Conservation (phyloP, 139 green algal genomes). For the Closterium sp. region DNA sequence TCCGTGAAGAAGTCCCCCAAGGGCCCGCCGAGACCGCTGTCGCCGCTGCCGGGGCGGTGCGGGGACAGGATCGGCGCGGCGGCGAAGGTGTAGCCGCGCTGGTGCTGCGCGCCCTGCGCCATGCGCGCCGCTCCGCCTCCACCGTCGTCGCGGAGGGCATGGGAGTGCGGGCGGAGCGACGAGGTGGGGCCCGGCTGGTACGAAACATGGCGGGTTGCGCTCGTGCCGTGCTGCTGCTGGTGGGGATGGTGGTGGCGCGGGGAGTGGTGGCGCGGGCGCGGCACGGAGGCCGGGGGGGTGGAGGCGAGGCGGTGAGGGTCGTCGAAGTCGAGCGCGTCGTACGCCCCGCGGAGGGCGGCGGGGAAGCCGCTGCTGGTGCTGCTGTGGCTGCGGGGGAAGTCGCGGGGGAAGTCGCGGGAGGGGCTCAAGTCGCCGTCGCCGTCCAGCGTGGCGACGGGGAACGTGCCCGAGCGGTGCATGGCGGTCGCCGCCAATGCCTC, state of each 20-base stretch:
- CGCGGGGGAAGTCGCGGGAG: neutral
- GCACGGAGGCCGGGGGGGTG: neutral
- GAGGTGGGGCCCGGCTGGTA: neutral
- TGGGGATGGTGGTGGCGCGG: neutral
- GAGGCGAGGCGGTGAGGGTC: neutral
- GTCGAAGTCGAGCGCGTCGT: neutral
- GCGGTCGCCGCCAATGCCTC: neutral
- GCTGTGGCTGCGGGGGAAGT: neutral
- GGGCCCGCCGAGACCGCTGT: neutral
- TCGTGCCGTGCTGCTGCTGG: neutral
- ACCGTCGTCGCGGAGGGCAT: neutral
- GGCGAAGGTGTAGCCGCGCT: neutral
- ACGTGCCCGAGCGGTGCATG: neutral
- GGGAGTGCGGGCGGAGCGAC: neutral
- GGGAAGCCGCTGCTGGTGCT: neutral
- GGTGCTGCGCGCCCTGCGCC: neutral
- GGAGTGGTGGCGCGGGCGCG: neutral
- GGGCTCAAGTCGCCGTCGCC: neutral
- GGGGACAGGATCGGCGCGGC: neutral
- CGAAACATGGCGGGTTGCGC: neutral
- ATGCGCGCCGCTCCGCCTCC: neutral
- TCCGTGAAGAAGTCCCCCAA: neutral
- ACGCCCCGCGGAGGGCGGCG: neutral
- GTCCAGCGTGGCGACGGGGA: neutral
- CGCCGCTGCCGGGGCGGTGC: neutral